Evolutionary conservation across 2,329 filamentous ascomycete species (phyloP).

Genomic region (Curvularia sp.): DNA sequence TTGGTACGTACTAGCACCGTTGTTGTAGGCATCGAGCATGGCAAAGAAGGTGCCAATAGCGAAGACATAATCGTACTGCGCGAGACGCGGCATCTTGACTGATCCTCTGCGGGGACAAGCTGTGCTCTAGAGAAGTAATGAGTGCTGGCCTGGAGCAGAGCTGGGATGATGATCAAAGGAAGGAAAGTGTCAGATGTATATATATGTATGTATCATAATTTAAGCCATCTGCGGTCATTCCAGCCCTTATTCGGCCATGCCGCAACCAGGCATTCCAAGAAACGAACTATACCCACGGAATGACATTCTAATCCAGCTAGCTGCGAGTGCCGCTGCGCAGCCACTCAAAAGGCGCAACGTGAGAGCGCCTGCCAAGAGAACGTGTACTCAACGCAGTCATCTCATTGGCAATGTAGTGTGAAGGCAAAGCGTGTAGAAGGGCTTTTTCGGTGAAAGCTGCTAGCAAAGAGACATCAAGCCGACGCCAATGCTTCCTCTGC

Average conservation of each 20-base stretch:
- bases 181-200: conserved; percentile 27
- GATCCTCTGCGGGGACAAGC: conserved; percentile 23
- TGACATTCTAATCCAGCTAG: conserved; percentile 17
- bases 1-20: conserved; percentile 71
- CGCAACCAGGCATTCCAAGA: background rate
- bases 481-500: background rate
- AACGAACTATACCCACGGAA: background rate
- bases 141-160: conserved; percentile 26
- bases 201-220: conserved; percentile 28
- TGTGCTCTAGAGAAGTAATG: conserved; percentile 19
- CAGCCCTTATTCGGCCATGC: conserved; percentile 18
- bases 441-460: background rate
- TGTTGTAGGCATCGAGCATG: conserved; percentile 79
- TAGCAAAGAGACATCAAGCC: conserved; percentile 13
- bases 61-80: conserved; percentile 72
- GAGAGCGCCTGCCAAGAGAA: conserved; percentile 19
- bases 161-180: conserved; percentile 23
- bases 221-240: conserved; percentile 22
- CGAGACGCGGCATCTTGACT: conserved; percentile 33
- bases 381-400: conserved; percentile 23
- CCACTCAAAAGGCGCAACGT: conserved; percentile 17
- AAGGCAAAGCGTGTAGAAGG: background rate
- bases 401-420: conserved; percentile 20
- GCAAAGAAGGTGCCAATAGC: conserved; percentile 79
- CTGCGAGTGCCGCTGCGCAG: conserved; percentile 19